phyloP scores from a whole-genome alignment of 2,329 filamentous ascomycete species.

The Fusarium succisae region DNA sequence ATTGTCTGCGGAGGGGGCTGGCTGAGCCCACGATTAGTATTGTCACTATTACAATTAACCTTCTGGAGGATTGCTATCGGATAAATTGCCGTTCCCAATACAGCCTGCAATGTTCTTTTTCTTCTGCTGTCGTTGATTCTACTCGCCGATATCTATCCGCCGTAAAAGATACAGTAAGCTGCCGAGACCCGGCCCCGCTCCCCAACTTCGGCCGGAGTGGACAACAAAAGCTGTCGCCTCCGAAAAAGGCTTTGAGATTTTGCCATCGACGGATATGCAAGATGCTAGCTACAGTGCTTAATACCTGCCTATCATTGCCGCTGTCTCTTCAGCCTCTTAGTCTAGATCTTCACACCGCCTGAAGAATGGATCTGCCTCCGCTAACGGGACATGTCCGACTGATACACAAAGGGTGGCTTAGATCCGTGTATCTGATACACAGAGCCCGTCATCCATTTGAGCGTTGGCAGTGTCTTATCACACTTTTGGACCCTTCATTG shows the following conservation, averaged over 20 bases:
- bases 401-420: neutral
- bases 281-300: slow-evolving; percentile 1
- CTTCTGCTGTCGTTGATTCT: neutral
- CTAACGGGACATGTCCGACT: slow-evolving; percentile 27
- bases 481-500: neutral
- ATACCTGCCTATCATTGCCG: slow-evolving; percentile 5
- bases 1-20: slow-evolving; percentile 15
- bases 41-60: slow-evolving; percentile 4
- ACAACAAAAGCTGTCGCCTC: neutral
- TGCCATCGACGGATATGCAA: slow-evolving; percentile 17
- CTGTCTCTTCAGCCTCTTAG: neutral
- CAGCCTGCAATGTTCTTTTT: neutral
- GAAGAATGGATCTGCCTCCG: slow-evolving; percentile 32
- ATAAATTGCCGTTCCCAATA: slow-evolving; percentile 17
- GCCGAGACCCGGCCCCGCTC: slow-evolving; percentile 22
- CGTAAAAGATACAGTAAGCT: neutral
- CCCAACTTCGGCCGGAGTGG: slow-evolving; percentile 6
- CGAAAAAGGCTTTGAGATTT: neutral
- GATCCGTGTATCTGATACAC: neutral
- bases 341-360: slow-evolving; percentile 32
- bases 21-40: slow-evolving; percentile 19
- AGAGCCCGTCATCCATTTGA: neutral
- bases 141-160: slow-evolving; percentile 1
- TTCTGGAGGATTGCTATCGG: slow-evolving; percentile 9
- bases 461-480: neutral